A percentile compares a stretch with the other conserved stretches of the same genome.
These are phyloP conservation scores for Mrakia frigida DNA, from an alignment of 768 basidiomycete species.

Conservation along the genomic window DNA sequence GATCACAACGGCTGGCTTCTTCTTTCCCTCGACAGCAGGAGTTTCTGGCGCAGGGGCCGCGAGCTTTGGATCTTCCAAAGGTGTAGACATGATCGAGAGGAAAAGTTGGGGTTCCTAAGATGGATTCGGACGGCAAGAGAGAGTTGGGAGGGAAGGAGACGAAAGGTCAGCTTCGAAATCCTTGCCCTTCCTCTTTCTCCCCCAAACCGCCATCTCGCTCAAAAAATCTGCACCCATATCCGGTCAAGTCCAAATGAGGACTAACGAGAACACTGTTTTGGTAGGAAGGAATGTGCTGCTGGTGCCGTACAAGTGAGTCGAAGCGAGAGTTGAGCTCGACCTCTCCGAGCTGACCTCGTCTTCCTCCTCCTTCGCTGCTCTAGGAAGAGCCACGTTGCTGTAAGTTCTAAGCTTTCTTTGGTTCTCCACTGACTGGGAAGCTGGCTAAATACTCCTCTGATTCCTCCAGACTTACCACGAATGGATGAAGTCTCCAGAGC, in stretches of 20 bases:
- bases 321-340: constrained; percentile 39
- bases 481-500: constrained; percentile 76
- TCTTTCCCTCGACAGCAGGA: constrained; percentile 17
- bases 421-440: background rate
- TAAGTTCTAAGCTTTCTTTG: constrained; percentile 33
- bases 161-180: constrained; percentile 7
- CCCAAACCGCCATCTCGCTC: no score
- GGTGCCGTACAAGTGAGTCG: constrained; percentile 69
- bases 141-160: background rate
- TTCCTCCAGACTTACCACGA: constrained; percentile 68
- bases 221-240: background rate
- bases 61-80: background rate
- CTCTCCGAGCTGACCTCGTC: background rate
- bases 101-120: background rate
- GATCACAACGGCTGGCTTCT: constrained; percentile 31
- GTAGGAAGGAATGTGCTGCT: constrained; percentile 64
- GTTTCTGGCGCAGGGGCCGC: background rate
- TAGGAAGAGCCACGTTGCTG: constrained; percentile 51
- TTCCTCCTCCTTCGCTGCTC: background rate
- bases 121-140: no score
- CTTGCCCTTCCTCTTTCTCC: background rate
- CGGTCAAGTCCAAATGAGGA: constrained; percentile 51
- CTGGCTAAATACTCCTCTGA: background rate
- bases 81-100: constrained; percentile 1
- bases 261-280: constrained; percentile 63